Evolutionary conservation across 192 early-diverging fungal genomes (phyloP).

Genomic region (Powellomyces hirtus): DNA sequence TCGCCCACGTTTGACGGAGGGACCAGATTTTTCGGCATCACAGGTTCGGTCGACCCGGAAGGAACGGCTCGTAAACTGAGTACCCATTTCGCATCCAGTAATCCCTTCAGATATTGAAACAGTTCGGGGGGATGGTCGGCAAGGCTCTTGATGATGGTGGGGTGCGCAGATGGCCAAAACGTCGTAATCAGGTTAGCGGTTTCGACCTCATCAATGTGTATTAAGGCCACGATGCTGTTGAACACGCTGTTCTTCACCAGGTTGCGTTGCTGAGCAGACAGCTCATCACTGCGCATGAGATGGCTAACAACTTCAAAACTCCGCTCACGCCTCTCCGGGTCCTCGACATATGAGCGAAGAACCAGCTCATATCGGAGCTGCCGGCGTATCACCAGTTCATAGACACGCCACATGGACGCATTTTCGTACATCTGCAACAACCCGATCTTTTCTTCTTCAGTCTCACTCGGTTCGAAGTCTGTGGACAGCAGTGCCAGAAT

Average conservation of each 20-base stretch:
- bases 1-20: background rate
- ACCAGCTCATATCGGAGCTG: slow-evolving; percentile 29
- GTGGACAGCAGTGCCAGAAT: slow-evolving; percentile 30
- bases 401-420: slow-evolving; percentile 35
- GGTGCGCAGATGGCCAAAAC: slow-evolving; percentile 27
- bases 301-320: slow-evolving; percentile 20
- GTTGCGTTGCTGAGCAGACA: slow-evolving; percentile 18
- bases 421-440: slow-evolving; percentile 10
- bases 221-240: slow-evolving; percentile 10
- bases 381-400: slow-evolving; percentile 27
- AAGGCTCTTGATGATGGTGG: slow-evolving; percentile 21
- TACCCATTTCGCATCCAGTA: slow-evolving; percentile 32
- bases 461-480: slow-evolving; percentile 15
- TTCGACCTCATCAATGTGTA: slow-evolving; percentile 22
- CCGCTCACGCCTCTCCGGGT: slow-evolving; percentile 17
- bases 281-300: slow-evolving; percentile 4
- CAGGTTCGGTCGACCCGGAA: background rate
- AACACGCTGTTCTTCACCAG: slow-evolving; percentile 27
- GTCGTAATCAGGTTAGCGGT: slow-evolving; percentile 30
- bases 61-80: background rate
- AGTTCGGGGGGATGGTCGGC: slow-evolving; percentile 10
- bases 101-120: slow-evolving; percentile 27
- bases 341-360: slow-evolving; percentile 37
- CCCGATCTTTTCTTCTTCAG: slow-evolving; percentile 10
- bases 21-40: background rate